Evolutionary conservation across 371 early-diverging fungal genomes (phyloP).

Genomic region (Mortierella polycephala): DNA sequence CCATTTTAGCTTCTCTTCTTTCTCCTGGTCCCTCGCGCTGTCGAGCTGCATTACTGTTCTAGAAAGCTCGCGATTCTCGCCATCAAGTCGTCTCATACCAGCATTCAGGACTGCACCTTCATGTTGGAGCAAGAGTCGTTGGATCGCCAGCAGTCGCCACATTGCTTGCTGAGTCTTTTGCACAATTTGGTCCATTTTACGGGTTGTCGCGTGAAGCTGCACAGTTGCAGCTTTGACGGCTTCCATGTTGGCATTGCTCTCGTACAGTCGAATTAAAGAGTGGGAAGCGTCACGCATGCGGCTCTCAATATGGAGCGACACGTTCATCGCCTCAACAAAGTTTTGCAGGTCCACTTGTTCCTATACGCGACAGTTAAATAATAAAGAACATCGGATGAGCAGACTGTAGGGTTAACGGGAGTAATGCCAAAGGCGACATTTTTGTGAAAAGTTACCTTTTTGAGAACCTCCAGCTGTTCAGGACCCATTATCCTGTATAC

Average conservation of each 20-base stretch:
- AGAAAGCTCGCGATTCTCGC: slow-evolving; percentile 46
- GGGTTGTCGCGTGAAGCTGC: slow-evolving; percentile 27
- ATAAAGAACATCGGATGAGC: not conserved
- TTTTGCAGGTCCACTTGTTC: slow-evolving; percentile 36
- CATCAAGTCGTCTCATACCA: slow-evolving; percentile 32
- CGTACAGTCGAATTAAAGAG: slow-evolving; percentile 40
- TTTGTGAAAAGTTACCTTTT: slow-evolving; percentile 22
- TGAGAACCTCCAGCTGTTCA: slow-evolving; percentile 29
- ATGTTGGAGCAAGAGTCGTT: slow-evolving; percentile 32
- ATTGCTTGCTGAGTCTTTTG: slow-evolving; percentile 34
- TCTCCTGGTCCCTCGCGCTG: slow-evolving; percentile 27
- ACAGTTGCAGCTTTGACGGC: slow-evolving; percentile 30
- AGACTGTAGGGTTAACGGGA: too few relatives aligned
- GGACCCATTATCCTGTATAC: slow-evolving; percentile 35
- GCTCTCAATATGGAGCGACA: slow-evolving; percentile 32
- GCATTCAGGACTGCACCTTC: slow-evolving; percentile 42
- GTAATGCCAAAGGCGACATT: too few relatives aligned
- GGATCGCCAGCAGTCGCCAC: slow-evolving; percentile 32
- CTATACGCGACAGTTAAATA: slow-evolving; percentile 7
- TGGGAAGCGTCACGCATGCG: slow-evolving; percentile 51
- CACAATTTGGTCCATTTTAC: slow-evolving; percentile 39
- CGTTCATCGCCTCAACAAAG: slow-evolving; percentile 38
- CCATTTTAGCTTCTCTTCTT: slow-evolving; percentile 43
- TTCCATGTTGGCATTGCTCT: slow-evolving; percentile 21
- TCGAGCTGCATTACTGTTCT: slow-evolving; percentile 37